Percentiles rank a stretch among this genome's conserved stretches.
phyloP scores from a whole-genome alignment of 225 moss, liverwort and hornwort species.

The Marchantia polymorpha region DNA sequence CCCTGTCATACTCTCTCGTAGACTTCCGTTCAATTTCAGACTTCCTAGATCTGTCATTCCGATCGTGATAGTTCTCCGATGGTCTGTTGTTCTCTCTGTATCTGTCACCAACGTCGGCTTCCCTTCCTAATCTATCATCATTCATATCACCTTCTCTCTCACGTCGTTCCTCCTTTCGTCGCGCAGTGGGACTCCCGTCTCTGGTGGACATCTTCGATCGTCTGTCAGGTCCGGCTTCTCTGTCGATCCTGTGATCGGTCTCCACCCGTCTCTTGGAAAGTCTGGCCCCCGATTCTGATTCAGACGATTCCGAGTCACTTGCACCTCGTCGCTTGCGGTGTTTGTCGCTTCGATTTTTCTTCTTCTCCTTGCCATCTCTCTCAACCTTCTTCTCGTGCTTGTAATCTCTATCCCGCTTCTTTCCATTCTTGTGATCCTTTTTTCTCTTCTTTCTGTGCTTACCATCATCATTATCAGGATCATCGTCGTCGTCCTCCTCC shows the following conservation, averaged over 20 bases:
- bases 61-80: neutral
- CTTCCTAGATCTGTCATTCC: neutral
- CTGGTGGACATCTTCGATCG: neutral
- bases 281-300: neutral
- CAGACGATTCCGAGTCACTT: neutral
- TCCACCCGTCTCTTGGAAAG: neutral
- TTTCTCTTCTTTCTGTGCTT: slow-evolving; percentile 20
- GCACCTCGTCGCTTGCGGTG: slow-evolving; percentile 12
- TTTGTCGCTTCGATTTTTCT: slow-evolving; percentile 1
- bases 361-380: slow-evolving; percentile 7
- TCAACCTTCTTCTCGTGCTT: slow-evolving; percentile 10
- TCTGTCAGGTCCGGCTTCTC: neutral
- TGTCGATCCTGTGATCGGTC: neutral
- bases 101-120: neutral
- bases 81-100: neutral
- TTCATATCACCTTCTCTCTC: neutral
- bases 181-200: neutral
- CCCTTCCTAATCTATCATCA: neutral
- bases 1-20: neutral
- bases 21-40: neutral
- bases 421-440: slow-evolving; percentile 29
- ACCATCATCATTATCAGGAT: neutral
- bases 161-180: neutral
- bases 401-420: slow-evolving; percentile 16
- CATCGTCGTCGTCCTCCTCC: neutral